Evolutionary conservation across 495 filamentous ascomycete genomes (phyloP), one percentile per base, ranked within the genome.

Genomic region (Neurospora sp.): DNA sequence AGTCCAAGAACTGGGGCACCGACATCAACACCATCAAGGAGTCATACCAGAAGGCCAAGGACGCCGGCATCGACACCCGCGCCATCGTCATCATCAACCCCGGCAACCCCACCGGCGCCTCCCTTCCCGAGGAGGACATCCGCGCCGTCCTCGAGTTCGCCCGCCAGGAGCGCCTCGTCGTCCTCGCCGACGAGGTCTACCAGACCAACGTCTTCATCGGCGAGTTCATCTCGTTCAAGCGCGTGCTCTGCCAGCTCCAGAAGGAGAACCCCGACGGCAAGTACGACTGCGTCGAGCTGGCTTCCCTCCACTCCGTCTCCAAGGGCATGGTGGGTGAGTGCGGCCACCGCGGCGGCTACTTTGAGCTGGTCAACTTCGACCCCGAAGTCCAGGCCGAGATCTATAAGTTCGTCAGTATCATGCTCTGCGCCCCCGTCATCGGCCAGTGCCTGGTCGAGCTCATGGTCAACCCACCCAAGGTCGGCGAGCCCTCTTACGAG

Each of bases 321-420:
- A 98, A 98, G 88, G 95, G 95, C 76, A 97, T 98, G 94, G 92
- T 98, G 12, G 95, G 95, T 76, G 95, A 98, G 84, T 98, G 95
- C 79, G 96, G 96, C 45, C 96, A 99, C 83, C 93, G 96, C 48
- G 96, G 94, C 74, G 96, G 96, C 69, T 99, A 96, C 85, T 98
- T 98, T 79, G 96, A 99, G 83, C 88, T 99, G 71, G 87, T 92
- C 71, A 92, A 92, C 72, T 98, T 99, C 82, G 90, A 96, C 80
- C 86, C 89, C 14, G 85, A 90, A 76, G 96, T 99, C 72, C 89
- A 90, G 73, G 94, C 90, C 70, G 92, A 98, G 86, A 94, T 99
- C 81, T 99, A 99, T 88, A 99, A 99, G 84, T 95, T 97, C 80
- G 91, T 98, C 76, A 94, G 91, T 77, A 98, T 99, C 83, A 93